Evolutionary conservation across 2,329 filamentous ascomycete species (phyloP).

Genomic region (Calonectria leucothoes): DNA sequence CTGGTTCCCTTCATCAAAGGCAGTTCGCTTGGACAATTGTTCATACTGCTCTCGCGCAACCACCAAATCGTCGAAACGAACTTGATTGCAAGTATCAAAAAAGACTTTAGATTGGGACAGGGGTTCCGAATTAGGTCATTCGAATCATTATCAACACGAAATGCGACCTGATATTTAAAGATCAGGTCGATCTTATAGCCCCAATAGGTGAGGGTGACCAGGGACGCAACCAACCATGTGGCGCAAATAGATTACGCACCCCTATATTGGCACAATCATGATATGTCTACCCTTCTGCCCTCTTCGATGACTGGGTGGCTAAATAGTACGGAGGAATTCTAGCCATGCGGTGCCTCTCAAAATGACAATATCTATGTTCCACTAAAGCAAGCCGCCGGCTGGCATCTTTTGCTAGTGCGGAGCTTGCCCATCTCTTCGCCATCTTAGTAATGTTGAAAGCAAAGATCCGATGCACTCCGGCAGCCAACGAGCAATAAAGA

Average conservation of each 20-base stretch:
- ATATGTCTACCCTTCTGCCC: background rate
- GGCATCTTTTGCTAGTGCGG: slow-evolving; percentile 7
- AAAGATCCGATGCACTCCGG: slow-evolving; percentile 17
- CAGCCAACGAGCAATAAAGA: background rate
- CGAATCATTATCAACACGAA: background rate
- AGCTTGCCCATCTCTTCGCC: slow-evolving; percentile 11
- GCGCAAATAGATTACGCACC: background rate
- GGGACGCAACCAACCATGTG: background rate
- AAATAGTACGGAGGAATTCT: slow-evolving; percentile 12
- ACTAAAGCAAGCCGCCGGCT: slow-evolving; percentile 9
- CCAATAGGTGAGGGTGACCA: background rate
- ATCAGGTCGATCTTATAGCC: background rate
- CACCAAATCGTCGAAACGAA: background rate
- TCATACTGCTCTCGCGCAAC: background rate
- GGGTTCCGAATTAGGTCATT: background rate
- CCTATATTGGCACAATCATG: background rate
- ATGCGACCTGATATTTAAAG: background rate
- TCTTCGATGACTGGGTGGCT: background rate
- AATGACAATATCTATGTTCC: slow-evolving; percentile 1
- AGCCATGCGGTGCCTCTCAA: background rate
- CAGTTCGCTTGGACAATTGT: slow-evolving; percentile 15
- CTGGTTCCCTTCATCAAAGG: slow-evolving; percentile 21
- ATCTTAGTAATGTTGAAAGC: slow-evolving; percentile 16
- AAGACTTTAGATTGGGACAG: background rate
- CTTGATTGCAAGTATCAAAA: background rate